phyloP scores from a whole-genome alignment of 2,329 filamentous ascomycete genomes.

The Rachicladosporium sp. region DNA sequence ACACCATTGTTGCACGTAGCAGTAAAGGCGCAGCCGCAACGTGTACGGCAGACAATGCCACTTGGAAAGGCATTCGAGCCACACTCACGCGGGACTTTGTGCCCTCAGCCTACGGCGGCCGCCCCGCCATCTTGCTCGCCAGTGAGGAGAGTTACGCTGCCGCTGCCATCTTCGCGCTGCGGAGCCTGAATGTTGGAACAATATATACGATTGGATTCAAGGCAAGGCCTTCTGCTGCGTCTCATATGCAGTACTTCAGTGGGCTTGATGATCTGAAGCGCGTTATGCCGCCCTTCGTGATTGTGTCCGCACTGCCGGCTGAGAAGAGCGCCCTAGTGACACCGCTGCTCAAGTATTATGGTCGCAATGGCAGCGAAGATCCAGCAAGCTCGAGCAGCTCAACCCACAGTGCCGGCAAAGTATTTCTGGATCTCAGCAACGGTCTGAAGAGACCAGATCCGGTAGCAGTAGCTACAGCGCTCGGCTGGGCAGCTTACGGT shows the following conservation, averaged over 20 bases:
- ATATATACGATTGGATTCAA: conserved; percentile 79
- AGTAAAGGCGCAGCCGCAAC: conserved; percentile 17
- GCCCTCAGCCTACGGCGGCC: conserved; percentile 65
- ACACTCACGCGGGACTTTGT: conserved; percentile 72
- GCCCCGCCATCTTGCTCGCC: conserved; percentile 64
- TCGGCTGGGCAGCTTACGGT: conserved; percentile 69
- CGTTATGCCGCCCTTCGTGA: conserved; percentile 66
- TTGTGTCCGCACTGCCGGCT: conserved; percentile 65
- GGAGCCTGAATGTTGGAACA: conserved; percentile 61
- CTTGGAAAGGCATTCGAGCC: conserved; percentile 74
- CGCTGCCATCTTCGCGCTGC: conserved; percentile 65
- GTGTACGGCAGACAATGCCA: conserved; percentile 68
- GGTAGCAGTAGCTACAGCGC: conserved; percentile 55
- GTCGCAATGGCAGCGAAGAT: conserved; percentile 30
- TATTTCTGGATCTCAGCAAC: conserved; percentile 70
- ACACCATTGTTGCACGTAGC: conserved; percentile 60
- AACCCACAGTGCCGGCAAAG: conserved; percentile 37
- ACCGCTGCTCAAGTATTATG: conserved; percentile 63
- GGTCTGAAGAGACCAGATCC: conserved; percentile 54
- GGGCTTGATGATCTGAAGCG: conserved; percentile 69
- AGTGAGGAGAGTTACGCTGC: conserved; percentile 63
- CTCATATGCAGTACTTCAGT: conserved; percentile 51
- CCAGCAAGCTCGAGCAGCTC: neutral
- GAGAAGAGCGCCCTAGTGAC: conserved; percentile 70
- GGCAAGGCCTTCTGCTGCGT: conserved; percentile 44